Percentiles rank a stretch among this genome's conserved stretches.
Evolutionary conservation across 768 basidiomycete genomes (phyloP).

Genomic region (Naganishia antarctica): DNA sequence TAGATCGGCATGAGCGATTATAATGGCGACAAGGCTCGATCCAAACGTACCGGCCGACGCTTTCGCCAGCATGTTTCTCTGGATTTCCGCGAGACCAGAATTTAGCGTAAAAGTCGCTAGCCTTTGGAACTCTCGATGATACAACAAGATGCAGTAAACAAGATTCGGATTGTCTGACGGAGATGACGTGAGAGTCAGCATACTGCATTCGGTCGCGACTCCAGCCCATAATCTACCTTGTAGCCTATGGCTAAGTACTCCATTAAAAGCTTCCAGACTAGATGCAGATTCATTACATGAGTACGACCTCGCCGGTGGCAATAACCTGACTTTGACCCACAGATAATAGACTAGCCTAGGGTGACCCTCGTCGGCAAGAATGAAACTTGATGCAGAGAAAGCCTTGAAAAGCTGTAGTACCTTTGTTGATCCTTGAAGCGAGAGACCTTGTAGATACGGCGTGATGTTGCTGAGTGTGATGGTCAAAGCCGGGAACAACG

Average conservation of each 20-base stretch:
- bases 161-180: constrained; percentile 75
- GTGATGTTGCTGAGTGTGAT: constrained; percentile 84
- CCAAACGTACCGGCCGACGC: constrained; percentile 35
- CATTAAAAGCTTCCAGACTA: constrained; percentile 88
- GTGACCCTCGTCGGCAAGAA: constrained; percentile 90
- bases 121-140: constrained; percentile 80
- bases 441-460: constrained; percentile 75
- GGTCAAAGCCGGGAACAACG: constrained; percentile 84
- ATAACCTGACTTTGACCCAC: constrained; percentile 52
- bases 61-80: constrained; percentile 62
- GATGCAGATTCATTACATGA: background rate
- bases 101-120: constrained; percentile 86
- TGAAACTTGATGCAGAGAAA: constrained; percentile 80
- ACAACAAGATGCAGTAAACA: constrained; percentile 74
- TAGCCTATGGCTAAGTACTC: constrained; percentile 70
- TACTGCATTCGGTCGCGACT: background rate
- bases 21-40: too few species aligned
- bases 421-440: constrained; percentile 72
- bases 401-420: constrained; percentile 84
- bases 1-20: background rate
- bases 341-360: constrained; percentile 88
- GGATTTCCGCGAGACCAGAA: constrained; percentile 77
- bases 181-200: background rate
- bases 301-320: background rate
- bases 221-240: constrained; percentile 36